Percentiles rank a stretch among this genome's conserved stretches.
Conservation (phyloP, 2,329 filamentous ascomycete genomes). For the Phyllosticta citribraziliensis region DNA sequence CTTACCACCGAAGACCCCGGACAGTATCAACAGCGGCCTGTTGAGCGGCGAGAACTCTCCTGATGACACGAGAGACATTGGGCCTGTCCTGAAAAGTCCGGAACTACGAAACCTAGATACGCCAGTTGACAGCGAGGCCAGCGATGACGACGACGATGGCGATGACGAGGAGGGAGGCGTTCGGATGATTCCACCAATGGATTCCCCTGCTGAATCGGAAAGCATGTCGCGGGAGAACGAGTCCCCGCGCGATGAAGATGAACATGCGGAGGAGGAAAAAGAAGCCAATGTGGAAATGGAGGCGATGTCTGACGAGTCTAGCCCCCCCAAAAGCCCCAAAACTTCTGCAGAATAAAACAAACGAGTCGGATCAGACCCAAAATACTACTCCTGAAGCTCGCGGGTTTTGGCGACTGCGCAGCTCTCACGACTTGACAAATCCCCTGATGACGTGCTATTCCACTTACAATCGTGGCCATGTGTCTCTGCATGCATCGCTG, state of each 20-base stretch:
- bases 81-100: conserved; percentile 31
- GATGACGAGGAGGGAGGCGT: conserved; percentile 23
- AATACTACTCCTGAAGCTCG: too few relatives aligned
- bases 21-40: background rate
- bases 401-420: too few relatives aligned
- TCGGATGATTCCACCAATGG: conserved; percentile 1
- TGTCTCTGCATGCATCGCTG: too few relatives aligned
- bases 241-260: background rate
- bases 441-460: too few relatives aligned
- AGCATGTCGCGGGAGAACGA: background rate
- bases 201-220: background rate
- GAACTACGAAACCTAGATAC: conserved; percentile 30
- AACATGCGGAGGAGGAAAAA: background rate
- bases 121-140: conserved; percentile 25
- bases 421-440: too few relatives aligned
- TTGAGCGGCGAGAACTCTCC: conserved; percentile 14
- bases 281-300: background rate
- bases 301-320: background rate
- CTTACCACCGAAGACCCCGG: conserved; percentile 11
- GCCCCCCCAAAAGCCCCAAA: background rate
- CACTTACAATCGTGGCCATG: too few relatives aligned
- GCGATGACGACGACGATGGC: conserved; percentile 23
- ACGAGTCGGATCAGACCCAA: background rate
- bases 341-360: background rate
- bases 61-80: conserved; percentile 23